Conservation (phyloP, 2,329 filamentous ascomycete species). For the Alternaria angustiovoidea region DNA sequence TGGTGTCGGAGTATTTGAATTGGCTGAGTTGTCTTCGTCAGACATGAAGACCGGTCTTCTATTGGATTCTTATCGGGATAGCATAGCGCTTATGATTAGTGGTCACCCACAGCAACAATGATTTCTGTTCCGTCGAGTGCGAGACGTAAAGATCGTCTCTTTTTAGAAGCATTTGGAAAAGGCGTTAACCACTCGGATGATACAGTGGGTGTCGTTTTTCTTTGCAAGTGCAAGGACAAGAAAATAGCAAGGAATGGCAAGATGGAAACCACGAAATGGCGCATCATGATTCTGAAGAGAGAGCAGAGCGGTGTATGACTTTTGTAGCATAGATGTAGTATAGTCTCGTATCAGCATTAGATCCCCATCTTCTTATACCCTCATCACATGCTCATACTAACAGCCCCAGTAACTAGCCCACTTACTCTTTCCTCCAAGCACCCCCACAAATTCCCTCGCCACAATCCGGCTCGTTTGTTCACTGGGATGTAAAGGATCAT, state of each 20-base stretch:
- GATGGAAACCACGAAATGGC: neutral
- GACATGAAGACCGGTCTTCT: neutral
- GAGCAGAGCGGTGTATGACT: neutral
- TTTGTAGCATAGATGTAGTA: neutral
- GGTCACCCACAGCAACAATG: neutral
- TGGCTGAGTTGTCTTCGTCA: neutral
- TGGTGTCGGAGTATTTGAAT: constrained; percentile 67
- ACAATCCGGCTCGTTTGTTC: constrained; percentile 68
- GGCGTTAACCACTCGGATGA: neutral
- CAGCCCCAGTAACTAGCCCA: constrained; percentile 57
- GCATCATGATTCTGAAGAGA: neutral
- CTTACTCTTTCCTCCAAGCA: constrained; percentile 60
- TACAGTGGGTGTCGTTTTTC: neutral
- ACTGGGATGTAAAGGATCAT: constrained; percentile 76
- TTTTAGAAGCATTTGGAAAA: neutral
- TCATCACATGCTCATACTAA: neutral
- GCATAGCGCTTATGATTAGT: neutral
- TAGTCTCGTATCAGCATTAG: neutral
- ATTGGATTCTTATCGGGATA: neutral
- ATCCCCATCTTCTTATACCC: neutral
- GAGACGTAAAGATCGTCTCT: neutral
- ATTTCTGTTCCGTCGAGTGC: neutral
- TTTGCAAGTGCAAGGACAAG: neutral
- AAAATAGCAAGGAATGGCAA: neutral
- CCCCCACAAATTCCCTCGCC: constrained; percentile 64